Evolutionary conservation across 23 red algal genomes (phyloP).

Genomic region (Gracilaria domingensis): DNA sequence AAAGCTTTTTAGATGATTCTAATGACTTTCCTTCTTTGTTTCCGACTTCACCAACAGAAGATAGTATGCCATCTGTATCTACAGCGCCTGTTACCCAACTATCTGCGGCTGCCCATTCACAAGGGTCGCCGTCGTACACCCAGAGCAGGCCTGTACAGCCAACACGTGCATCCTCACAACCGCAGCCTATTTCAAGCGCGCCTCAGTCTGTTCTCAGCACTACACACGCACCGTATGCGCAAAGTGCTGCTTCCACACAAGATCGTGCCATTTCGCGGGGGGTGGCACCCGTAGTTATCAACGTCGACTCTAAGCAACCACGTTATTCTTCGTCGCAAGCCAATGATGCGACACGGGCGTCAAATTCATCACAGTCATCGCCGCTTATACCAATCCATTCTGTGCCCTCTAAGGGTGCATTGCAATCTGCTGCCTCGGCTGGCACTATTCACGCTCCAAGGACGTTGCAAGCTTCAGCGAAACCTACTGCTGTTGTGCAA

Average conservation of each 20-base stretch:
- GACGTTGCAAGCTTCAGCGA: not conserved
- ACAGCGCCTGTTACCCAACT: not conserved
- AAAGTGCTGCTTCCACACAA: not conserved
- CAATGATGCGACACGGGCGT: not conserved
- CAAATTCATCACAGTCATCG: conserved; percentile 8
- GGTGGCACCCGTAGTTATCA: conserved; percentile 56
- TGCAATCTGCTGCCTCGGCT: not conserved
- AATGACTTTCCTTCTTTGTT: conserved; percentile 33
- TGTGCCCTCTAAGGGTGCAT: not conserved
- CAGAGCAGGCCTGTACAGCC: not conserved
- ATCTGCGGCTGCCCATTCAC: not conserved
- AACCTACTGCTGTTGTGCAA: not conserved
- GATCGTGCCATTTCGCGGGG: conserved; percentile 26
- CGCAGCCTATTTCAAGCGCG: conserved; percentile 14
- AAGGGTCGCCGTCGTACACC: not conserved
- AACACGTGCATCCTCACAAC: not conserved
- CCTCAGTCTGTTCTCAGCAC: not conserved
- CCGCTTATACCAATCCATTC: conserved; percentile 24
- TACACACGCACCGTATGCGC: not conserved
- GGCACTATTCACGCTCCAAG: not conserved
- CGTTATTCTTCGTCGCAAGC: not conserved
- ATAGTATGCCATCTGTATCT: not conserved
- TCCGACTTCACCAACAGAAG: conserved; percentile 5
- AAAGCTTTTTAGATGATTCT: conserved; percentile 56
- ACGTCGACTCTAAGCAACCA: conserved; percentile 24